Evolutionary conservation across 192 early-diverging fungal species (phyloP).

Genomic region (Helicostylum pulchrum): DNA sequence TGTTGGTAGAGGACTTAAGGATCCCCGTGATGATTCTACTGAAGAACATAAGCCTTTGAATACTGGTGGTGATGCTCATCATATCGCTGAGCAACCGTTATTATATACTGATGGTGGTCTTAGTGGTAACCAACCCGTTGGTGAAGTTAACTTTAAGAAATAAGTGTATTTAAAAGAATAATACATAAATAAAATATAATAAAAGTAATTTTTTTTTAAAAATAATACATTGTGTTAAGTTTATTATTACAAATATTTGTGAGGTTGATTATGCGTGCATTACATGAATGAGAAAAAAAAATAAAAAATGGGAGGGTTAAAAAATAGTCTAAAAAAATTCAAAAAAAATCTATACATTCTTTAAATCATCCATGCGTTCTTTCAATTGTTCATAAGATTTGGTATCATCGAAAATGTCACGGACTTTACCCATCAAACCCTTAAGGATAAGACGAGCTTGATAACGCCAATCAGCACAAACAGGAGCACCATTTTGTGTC

Average conservation of each 20-base stretch:
- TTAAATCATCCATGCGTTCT: conserved; percentile 54
- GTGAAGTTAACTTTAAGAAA: conserved; percentile 23
- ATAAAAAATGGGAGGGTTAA: no score
- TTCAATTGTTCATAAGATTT: conserved; percentile 57
- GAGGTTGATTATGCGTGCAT: no score
- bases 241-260: no score
- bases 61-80: conserved; percentile 19
- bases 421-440: conserved; percentile 79
- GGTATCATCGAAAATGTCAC: conserved; percentile 68
- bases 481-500: conserved; percentile 43
- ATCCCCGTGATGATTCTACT: background rate
- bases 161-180: conserved; percentile 5
- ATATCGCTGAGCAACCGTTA: conserved; percentile 24
- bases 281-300: no score
- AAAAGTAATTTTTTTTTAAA: no score
- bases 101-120: conserved; percentile 19
- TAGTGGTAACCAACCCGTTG: conserved; percentile 31
- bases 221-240: no score
- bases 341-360: conserved; percentile 1
- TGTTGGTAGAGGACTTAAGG: background rate
- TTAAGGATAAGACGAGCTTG: conserved; percentile 80
- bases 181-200: no score
- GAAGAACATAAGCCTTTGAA: conserved; percentile 7
- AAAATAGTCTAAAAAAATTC: no score
- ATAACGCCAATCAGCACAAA: conserved; percentile 89